Evolutionary conservation across 108 stramenopile species (phyloP), one percentile per base, ranked within the genome.

Genomic region (Nitzschia sp.): DNA sequence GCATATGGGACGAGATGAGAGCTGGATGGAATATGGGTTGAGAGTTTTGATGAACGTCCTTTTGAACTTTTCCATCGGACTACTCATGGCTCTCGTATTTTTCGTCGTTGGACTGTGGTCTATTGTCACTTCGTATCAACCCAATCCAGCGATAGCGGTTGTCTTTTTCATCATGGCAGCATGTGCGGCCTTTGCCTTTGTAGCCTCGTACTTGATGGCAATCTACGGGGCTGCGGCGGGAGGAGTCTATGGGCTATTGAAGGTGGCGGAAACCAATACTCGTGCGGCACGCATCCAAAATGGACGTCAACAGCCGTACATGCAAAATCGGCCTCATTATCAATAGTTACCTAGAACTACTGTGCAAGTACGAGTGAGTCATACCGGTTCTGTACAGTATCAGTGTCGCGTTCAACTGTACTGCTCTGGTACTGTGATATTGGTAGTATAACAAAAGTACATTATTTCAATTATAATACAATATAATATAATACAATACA

Each of bases 171-270:
- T 89, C 9, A 63, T 68, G 4, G 94, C 90, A 0, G 57, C 84
- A 5, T 86, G 79, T 60, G 94, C 87, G 0, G 91, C 86, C 22
- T 95, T 95, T 83, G 80, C 90, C 2, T 90, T 90, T 69, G 94
- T 95, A 0, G 68, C 85, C 2, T 86, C 91, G 0, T 92, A 91
- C 56, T 55, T 95, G 23, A 29, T 91, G 30, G 84, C 82, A 25
- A 81, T 95, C 25, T 95, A 82, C 67, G 90, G 90, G 21, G 87
- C 89, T 19, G 87, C 91, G 1, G 94, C 87, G 0, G 94, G 86
- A 0, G 87, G 88, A 8, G 77, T 92, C 23, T 92, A 90, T 63
- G 89, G 87, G 17, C 63, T 95, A 9, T 78, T 81, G n/a, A 95
- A 95, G 65, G 53, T 95, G 45, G 94, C 90, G 2, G 94, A 92